phyloP scores from a whole-genome alignment of 2,329 filamentous ascomycete genomes.

The Colletotrichum viniferum region DNA sequence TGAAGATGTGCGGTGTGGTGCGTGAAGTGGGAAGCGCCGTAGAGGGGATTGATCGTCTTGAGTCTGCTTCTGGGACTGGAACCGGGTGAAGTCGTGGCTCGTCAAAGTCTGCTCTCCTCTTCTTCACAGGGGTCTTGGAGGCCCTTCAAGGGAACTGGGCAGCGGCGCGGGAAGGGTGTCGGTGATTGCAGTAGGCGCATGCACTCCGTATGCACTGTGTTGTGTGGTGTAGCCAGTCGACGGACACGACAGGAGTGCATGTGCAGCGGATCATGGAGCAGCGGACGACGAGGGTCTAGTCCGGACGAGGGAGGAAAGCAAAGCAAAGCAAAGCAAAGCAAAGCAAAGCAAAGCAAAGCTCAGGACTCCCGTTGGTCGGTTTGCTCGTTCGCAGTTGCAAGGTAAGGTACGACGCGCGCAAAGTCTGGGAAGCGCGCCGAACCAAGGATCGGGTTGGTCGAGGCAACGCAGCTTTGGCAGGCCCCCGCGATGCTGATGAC shows the following conservation, averaged over 20 bases:
- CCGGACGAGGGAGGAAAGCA: constrained; percentile 1
- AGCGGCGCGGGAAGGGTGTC: not conserved
- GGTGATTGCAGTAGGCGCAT: constrained; percentile 17
- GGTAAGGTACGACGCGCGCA: constrained; percentile 17
- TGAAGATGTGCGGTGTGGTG: constrained; percentile 22
- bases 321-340: constrained; percentile 8
- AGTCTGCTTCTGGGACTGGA: not conserved
- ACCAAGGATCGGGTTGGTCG: constrained; percentile 11
- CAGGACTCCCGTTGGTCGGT: constrained; percentile 9
- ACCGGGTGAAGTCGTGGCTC: constrained; percentile 14
- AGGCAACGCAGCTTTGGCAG: constrained; percentile 1
- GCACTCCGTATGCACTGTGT: constrained; percentile 16
- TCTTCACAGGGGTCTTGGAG: constrained; percentile 4
- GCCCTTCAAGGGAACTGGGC: not conserved
- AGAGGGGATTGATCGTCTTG: not conserved
- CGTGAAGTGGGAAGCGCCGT: constrained; percentile 13
- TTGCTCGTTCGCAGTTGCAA: constrained; percentile 7
- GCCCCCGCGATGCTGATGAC: not conserved
- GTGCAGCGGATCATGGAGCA: constrained; percentile 33
- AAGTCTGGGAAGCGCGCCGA: constrained; percentile 12
- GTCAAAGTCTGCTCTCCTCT: not conserved
- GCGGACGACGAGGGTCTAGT: constrained; percentile 13
- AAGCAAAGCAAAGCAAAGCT: constrained; percentile 4
- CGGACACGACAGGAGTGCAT: constrained; percentile 39
- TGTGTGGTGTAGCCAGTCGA: constrained; percentile 32